Base-by-base conservation (phyloP, 1,139 yeast species). In the Suhomyces taliae region DNA sequence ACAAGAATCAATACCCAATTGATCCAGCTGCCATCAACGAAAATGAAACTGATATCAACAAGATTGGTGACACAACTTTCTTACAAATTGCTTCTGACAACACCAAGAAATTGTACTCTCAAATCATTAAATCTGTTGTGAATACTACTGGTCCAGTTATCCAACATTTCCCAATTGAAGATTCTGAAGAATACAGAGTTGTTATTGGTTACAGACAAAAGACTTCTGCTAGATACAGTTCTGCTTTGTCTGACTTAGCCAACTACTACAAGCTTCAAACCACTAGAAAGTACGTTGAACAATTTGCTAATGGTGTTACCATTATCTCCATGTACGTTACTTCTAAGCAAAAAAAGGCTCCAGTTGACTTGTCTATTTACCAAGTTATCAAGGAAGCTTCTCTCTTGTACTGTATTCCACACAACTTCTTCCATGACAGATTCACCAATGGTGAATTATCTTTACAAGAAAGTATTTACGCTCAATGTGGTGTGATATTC, bases 361-460 rank as follows among this genome's bases (percentile, higher is more conserved):
- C 77, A 58, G 81, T 76, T 61, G 91, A 87, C 60, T 79, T 87
- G 59, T 85, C 95, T 31, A 85, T 91, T 54, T 86, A 85, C 67
- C 99, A 93, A 73, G 88, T 93, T 54, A 87, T 89, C 62, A 90
- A 90, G 72, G 99, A 93, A 69, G 96, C 97, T 37, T 90, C 97
- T 7, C 79, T 93, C 60, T 76, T 93, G 57, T 93, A 88, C 69
- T 89, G 97, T 61, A 81, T 93, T 56, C 99, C 99, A 40, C 87
- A 87, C 67, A 89, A 90, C 61, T 78, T 81, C 59, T 91, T 91
- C 76, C 87, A 85, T 58, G 76, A 79, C 45, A 78, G 85, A 51
- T 91, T 91, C 64, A 85, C 87, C 53, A 69, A 76, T 48, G 88
- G 95, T 47, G 85, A 84, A 55, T 79, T 91, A 67, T 90, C 97